Base-by-base conservation (phyloP, 2,329 filamentous ascomycete species). In the Trichophyton schoenleinii region DNA sequence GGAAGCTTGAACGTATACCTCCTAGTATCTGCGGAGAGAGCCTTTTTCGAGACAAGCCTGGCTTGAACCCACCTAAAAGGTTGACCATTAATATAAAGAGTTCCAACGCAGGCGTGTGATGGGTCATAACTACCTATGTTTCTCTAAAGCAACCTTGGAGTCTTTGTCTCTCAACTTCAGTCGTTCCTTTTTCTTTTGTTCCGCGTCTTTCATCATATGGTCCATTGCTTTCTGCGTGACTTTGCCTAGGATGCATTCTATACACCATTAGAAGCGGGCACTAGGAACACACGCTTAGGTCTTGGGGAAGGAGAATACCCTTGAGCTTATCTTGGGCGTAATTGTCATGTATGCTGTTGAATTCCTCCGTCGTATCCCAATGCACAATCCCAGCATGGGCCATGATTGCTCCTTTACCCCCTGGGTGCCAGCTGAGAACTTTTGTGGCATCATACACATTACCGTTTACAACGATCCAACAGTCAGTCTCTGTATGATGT, bases 391-490 rank as follows among this genome's bases (percentile, higher is more conserved):
- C 80, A 0, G 79, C 79, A 66, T 81, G 79, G 0, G 70, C 72
- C 63, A 81, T 68, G 28, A 81, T 77, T 0, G 79, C 70, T 1
- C 74, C 74, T 61, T 76, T 77, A 1, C 79, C 79, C 6, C 78
- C 78, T 5, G 78, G 79, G 70, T 81, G 79, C 78, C 78, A 79
- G 6, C 68, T 66, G 15, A 81, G 65, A 2, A 79, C 76, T 55
- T 71, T 74, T 3, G 79, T 80, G 0, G 72, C 75, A 66, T 81
- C 78, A 61, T 81, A 81, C 0, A 81, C 79, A 53, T 79, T 80
- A 5, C 73, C 75, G 61, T 81, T 76, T 2, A 82, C 71, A 0
- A 81, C 77, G n/a, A 82, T 73, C 80, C 80, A 82, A 65, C 79
- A 80, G 63, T 81, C 78, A 20, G 76, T 68, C 53, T 77, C 73